Evolutionary conservation across 2,329 filamentous ascomycete genomes (phyloP).

Genomic region (Beauveria pseudobassiana): DNA sequence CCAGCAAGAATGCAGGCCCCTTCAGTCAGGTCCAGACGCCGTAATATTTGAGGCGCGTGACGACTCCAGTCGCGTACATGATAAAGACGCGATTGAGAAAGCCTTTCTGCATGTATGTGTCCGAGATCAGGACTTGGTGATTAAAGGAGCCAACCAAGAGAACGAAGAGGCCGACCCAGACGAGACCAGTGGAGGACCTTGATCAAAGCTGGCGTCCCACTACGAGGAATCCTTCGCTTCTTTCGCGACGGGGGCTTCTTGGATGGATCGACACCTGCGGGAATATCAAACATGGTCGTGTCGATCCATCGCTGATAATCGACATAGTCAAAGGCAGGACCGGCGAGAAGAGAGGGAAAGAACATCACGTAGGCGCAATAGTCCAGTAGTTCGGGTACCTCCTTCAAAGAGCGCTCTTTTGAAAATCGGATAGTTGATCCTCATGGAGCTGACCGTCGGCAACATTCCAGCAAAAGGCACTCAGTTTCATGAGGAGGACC

Average conservation of each 20-base stretch:
- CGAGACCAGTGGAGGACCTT: slow-evolving; percentile 64
- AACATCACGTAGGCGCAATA: slow-evolving; percentile 89
- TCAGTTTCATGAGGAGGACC: slow-evolving; percentile 97
- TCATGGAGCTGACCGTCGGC: slow-evolving; percentile 80
- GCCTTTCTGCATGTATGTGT: slow-evolving; percentile 58
- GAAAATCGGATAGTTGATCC: slow-evolving; percentile 74
- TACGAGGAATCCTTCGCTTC: slow-evolving; percentile 87
- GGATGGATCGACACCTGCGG: slow-evolving; percentile 70
- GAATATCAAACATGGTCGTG: slow-evolving; percentile 87
- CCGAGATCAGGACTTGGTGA: slow-evolving; percentile 53
- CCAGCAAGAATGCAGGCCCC: slow-evolving; percentile 91
- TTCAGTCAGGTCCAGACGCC: slow-evolving; percentile 93
- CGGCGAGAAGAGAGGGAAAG: slow-evolving; percentile 84
- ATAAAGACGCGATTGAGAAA: slow-evolving; percentile 69
- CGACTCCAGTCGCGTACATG: slow-evolving; percentile 77
- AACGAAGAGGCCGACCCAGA: slow-evolving; percentile 76
- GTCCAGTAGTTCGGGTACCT: slow-evolving; percentile 70
- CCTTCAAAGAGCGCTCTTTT: slow-evolving; percentile 69
- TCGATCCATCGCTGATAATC: slow-evolving; percentile 92
- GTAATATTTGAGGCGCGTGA: slow-evolving; percentile 87
- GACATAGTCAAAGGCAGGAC: slow-evolving; percentile 88
- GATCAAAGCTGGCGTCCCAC: slow-evolving; percentile 72
- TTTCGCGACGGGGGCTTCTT: slow-evolving; percentile 82
- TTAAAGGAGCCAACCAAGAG: slow-evolving; percentile 63
- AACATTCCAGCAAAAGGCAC: slow-evolving; percentile 95